Conservation (phyloP, 495 filamentous ascomycete genomes). For the Aspergillus funiculosus region DNA sequence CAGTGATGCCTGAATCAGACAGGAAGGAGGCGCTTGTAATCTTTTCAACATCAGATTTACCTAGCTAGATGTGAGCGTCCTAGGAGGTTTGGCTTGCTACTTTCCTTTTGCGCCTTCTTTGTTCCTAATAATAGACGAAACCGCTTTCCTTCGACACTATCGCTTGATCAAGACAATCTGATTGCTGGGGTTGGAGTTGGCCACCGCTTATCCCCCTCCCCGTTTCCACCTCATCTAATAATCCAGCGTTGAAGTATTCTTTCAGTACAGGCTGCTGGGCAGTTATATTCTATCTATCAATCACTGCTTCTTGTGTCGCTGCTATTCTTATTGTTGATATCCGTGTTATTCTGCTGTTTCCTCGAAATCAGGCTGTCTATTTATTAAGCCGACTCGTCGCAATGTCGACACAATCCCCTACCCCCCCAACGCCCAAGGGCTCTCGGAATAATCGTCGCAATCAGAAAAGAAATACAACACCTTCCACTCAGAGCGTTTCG, state of each 20-base stretch:
- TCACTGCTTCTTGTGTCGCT: slow-evolving; percentile 13
- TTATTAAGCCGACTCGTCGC: slow-evolving; percentile 40
- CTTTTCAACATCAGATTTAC: slow-evolving; percentile 1
- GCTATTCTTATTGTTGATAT: slow-evolving; percentile 16
- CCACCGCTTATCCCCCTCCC: slow-evolving; percentile 1
- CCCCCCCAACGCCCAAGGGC: slow-evolving; percentile 36
- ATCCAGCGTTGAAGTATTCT: slow-evolving; percentile 15
- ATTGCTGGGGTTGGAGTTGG: slow-evolving; percentile 3
- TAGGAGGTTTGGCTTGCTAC: slow-evolving; percentile 15
- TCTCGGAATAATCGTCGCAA: slow-evolving; percentile 36
- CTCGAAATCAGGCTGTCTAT: slow-evolving; percentile 37
- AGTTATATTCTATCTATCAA: slow-evolving; percentile 21
- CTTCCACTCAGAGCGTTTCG: slow-evolving; percentile 26
- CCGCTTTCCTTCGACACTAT: slow-evolving; percentile 9
- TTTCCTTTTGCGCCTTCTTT: slow-evolving; percentile 14
- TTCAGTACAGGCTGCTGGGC: slow-evolving; percentile 33
- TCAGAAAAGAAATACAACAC: slow-evolving; percentile 33
- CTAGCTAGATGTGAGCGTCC: slow-evolving; percentile 20
- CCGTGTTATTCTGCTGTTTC: slow-evolving; percentile 11
- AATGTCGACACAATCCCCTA: slow-evolving; percentile 41
- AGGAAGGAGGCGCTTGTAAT: slow-evolving; percentile 3
- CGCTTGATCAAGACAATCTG: slow-evolving; percentile 10
- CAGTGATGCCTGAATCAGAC: slow-evolving; percentile 9
- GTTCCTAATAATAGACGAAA: slow-evolving; percentile 17
- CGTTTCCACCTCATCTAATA: slow-evolving; percentile 14